phyloP scores from a whole-genome alignment of 345 rosid species.

The Populus alba region DNA sequence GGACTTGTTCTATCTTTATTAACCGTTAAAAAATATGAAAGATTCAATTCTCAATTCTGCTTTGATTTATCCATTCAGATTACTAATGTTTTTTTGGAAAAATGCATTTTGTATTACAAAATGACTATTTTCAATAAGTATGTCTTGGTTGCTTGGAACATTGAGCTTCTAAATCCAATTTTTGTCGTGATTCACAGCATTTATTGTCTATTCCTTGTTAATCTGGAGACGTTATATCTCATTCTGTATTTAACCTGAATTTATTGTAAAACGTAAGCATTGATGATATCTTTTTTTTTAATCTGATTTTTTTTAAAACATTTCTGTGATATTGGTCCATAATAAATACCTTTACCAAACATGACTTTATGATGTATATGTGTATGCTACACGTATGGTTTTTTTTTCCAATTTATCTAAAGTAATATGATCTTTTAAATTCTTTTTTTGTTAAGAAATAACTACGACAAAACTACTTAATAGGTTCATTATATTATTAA shows the following conservation, averaged over 20 bases:
- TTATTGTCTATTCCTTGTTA: neutral
- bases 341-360: neutral
- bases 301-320: no score
- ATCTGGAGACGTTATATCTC: neutral
- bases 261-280: neutral
- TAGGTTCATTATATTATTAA: neutral
- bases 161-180: neutral
- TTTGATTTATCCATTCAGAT: constrained; percentile 2
- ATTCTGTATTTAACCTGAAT: neutral
- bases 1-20: neutral
- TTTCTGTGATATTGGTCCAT: neutral
- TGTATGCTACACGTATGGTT: neutral
- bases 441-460: no score
- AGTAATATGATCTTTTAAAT: neutral
- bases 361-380: no score
- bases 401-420: neutral
- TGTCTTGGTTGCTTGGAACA: neutral
- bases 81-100: neutral
- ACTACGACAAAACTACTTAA: neutral
- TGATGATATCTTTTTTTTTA: neutral
- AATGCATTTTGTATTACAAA: neutral
- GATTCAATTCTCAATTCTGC: neutral
- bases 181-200: neutral
- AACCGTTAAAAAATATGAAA: neutral
- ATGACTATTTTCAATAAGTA: neutral